phyloP scores from a whole-genome alignment of 1,284 basidiomycete species.

The Pholiota adiposa region DNA sequence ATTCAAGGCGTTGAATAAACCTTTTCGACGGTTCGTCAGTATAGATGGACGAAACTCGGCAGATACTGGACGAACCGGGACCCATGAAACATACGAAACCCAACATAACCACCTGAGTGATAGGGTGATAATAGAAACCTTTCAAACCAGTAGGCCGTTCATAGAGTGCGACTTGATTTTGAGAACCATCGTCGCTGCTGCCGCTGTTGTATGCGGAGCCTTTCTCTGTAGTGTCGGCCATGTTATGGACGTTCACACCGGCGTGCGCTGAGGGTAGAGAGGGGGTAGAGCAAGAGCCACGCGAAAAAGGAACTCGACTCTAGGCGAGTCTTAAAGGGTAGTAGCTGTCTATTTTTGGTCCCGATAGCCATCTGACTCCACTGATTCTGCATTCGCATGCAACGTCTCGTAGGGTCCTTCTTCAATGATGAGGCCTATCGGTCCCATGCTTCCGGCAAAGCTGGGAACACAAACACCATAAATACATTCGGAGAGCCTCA shows the following conservation, averaged over 20 bases:
- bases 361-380: conserved; percentile 2
- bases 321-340: background rate
- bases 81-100: conserved; percentile 74
- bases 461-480: background rate
- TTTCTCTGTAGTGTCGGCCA: conserved; percentile 14
- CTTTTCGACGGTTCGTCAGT: conserved; percentile 21
- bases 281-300: background rate
- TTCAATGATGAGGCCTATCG: background rate
- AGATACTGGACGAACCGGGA: conserved; percentile 44
- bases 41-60: background rate
- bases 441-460: background rate
- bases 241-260: background rate
- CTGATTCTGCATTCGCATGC: background rate
- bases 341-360: background rate
- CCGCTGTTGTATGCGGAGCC: conserved; percentile 17
- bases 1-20: conserved; percentile 58
- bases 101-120: conserved; percentile 56
- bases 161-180: conserved; percentile 12
- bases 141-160: conserved; percentile 26
- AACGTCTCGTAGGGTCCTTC: background rate
- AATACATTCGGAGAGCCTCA: background rate
- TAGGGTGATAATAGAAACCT: conserved; percentile 49
- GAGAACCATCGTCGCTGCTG: conserved; percentile 19
- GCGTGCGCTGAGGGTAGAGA: background rate
- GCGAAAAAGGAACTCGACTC: background rate